Evolutionary conservation across 2,329 filamentous ascomycete species (phyloP).

Genomic region (Sclerotinia subarctica): DNA sequence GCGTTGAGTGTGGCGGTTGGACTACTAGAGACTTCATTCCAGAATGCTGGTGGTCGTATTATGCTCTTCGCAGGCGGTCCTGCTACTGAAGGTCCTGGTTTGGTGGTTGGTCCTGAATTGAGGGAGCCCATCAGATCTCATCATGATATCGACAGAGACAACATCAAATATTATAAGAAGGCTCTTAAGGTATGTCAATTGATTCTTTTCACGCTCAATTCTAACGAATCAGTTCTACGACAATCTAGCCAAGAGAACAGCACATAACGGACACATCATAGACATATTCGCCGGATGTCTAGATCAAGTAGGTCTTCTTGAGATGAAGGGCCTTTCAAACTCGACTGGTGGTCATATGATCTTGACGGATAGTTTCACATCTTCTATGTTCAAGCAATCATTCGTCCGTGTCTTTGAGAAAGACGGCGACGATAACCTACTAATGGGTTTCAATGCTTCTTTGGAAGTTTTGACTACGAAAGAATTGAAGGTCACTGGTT

Average conservation of each 20-base stretch:
- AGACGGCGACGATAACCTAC: slow-evolving; percentile 86
- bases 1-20: slow-evolving; percentile 94
- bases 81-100: slow-evolving; percentile 91
- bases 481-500: slow-evolving; percentile 93
- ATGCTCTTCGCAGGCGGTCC: slow-evolving; percentile 97
- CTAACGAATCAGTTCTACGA: slow-evolving; percentile 75
- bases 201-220: neutral
- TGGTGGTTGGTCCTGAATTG: slow-evolving; percentile 93
- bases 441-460: slow-evolving; percentile 98
- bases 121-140: slow-evolving; percentile 96
- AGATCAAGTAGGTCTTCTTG: slow-evolving; percentile 92
- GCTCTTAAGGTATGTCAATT: slow-evolving; percentile 72
- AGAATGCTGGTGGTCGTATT: slow-evolving; percentile 89
- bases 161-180: slow-evolving; percentile 99
- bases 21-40: slow-evolving; percentile 88
- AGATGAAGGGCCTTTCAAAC: slow-evolving; percentile 97
- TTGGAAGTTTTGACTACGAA: slow-evolving; percentile 96
- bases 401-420: slow-evolving; percentile 97
- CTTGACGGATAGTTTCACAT: slow-evolving; percentile 95
- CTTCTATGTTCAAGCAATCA: slow-evolving; percentile 98
- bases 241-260: slow-evolving; percentile 84
- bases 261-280: slow-evolving; percentile 95
- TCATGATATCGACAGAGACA: slow-evolving; percentile 97
- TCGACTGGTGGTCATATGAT: slow-evolving; percentile 98
- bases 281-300: slow-evolving; percentile 97